These are phyloP conservation scores for Arthrobotrys entomopaga DNA, from an alignment of 2,329 filamentous ascomycete species.

Conservation along the genomic window DNA sequence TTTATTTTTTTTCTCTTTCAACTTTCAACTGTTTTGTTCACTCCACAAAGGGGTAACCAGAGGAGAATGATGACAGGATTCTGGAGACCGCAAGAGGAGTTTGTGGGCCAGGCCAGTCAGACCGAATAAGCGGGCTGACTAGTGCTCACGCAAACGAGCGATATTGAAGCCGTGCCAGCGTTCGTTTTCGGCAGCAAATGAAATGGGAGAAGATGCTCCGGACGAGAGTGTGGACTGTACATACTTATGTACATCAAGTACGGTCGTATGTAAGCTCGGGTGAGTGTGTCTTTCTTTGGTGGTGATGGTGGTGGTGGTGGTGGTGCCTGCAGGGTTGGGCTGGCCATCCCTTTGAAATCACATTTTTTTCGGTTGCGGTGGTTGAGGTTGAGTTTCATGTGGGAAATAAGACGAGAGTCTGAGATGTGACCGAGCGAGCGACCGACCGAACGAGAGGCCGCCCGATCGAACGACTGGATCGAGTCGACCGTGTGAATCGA, in stretches of 20 bases:
- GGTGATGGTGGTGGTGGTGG: too few species aligned
- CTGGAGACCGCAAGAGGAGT: not conserved
- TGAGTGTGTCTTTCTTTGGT: slow-evolving; percentile 1
- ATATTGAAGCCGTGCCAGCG: slow-evolving; percentile 36
- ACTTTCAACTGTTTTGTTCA: too few species aligned
- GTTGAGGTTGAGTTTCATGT: slow-evolving; percentile 43
- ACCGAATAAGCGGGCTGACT: slow-evolving; percentile 14
- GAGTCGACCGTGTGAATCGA: not conserved
- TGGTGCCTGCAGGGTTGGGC: slow-evolving; percentile 23
- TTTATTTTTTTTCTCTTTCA: not conserved
- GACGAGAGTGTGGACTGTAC: not conserved
- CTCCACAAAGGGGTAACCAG: not conserved
- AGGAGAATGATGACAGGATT: not conserved
- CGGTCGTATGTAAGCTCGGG: not conserved
- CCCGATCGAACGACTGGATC: not conserved
- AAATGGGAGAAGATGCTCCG: not conserved
- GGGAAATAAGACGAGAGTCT: slow-evolving; percentile 12
- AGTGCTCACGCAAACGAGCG: slow-evolving; percentile 47
- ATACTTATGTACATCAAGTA: not conserved
- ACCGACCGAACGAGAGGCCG: too few species aligned
- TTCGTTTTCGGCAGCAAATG: slow-evolving; percentile 27
- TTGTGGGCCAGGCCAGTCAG: slow-evolving; percentile 7
- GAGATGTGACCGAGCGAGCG: too few species aligned
- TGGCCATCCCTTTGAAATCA: slow-evolving; percentile 29
- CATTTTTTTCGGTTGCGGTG: slow-evolving; percentile 29